Evolutionary conservation across 2,329 filamentous ascomycete species (phyloP).

Genomic region (Cercospora berteroae): DNA sequence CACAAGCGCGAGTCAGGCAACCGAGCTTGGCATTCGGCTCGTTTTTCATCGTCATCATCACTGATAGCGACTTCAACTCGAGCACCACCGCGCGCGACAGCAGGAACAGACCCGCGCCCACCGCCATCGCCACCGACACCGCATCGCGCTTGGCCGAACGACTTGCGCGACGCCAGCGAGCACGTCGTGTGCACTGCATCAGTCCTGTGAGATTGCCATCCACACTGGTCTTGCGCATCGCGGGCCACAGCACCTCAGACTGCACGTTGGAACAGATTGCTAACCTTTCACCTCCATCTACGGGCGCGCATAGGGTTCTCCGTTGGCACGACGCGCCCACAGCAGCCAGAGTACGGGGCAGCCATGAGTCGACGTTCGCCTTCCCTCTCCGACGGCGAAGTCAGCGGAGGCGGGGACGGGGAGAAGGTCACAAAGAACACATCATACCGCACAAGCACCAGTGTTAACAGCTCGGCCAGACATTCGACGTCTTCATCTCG

Average conservation of each 20-base stretch:
- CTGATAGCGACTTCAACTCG: constrained; percentile 7
- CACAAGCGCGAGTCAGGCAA: not conserved
- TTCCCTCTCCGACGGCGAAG: constrained; percentile 85
- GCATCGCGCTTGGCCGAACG: constrained; percentile 17
- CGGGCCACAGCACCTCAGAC: constrained; percentile 13
- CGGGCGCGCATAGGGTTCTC: not conserved
- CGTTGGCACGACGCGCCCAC: not conserved
- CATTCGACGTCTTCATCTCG: constrained; percentile 41
- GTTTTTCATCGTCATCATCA: constrained; percentile 4
- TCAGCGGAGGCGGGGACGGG: constrained; percentile 60
- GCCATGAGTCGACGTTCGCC: constrained; percentile 52
- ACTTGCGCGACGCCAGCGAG: not conserved
- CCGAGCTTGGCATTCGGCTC: not conserved
- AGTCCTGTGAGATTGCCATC: constrained; percentile 34
- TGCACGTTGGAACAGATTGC: constrained; percentile 24
- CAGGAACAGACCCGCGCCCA: not conserved
- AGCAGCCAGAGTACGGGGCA: constrained; percentile 16
- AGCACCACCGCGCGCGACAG: not conserved
- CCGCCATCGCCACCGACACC: constrained; percentile 8
- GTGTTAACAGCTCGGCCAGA: constrained; percentile 93
- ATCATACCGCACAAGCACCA: constrained; percentile 70
- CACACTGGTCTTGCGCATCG: constrained; percentile 29
- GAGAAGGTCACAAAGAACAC: constrained; percentile 76
- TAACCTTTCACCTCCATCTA: constrained; percentile 30
- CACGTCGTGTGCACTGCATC: constrained; percentile 19